Percentiles rank a stretch among this genome's conserved stretches.
phyloP scores from a whole-genome alignment of 2,329 filamentous ascomycete species.

The Penicillium decumbens region DNA sequence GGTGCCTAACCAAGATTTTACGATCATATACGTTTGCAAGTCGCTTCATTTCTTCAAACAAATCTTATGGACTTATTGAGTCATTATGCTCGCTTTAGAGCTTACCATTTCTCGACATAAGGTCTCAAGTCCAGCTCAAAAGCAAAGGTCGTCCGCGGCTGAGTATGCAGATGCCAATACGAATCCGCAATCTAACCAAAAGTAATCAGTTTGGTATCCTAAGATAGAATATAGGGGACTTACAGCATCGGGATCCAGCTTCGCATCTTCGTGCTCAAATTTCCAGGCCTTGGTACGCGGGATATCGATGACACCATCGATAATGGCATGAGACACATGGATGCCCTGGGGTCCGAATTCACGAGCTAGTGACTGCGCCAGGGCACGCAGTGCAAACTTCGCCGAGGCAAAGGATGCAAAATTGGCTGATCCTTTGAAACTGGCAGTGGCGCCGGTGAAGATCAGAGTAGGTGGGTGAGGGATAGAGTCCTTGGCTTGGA shows the following conservation, averaged over 20 bases:
- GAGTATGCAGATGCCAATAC: slow-evolving; percentile 80
- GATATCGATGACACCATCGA: slow-evolving; percentile 82
- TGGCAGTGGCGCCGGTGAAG: slow-evolving; percentile 82
- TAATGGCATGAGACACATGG: slow-evolving; percentile 75
- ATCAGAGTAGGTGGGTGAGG: slow-evolving; percentile 71
- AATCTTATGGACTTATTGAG: too few relatives aligned
- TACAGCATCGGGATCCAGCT: slow-evolving; percentile 70
- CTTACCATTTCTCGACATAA: slow-evolving; percentile 76
- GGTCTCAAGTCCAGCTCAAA: slow-evolving; percentile 78
- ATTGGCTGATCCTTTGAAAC: slow-evolving; percentile 64
- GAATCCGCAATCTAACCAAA: slow-evolving; percentile 70
- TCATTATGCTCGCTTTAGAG: too few relatives aligned
- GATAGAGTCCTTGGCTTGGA: slow-evolving; percentile 51
- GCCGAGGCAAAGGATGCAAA: slow-evolving; percentile 70
- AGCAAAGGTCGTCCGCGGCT: slow-evolving; percentile 72
- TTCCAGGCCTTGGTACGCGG: slow-evolving; percentile 61
- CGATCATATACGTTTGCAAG: neutral
- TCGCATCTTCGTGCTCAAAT: slow-evolving; percentile 57
- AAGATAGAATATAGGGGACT: slow-evolving; percentile 29
- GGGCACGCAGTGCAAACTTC: slow-evolving; percentile 72
- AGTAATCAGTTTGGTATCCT: neutral
- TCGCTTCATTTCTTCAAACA: neutral
- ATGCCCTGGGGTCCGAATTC: slow-evolving; percentile 83
- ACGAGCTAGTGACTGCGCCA: slow-evolving; percentile 69
- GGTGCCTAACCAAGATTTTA: neutral